These are phyloP conservation scores for Fallopia convolvulus DNA, from an alignment of 148 eudicot species.

Conservation along the genomic window DNA sequence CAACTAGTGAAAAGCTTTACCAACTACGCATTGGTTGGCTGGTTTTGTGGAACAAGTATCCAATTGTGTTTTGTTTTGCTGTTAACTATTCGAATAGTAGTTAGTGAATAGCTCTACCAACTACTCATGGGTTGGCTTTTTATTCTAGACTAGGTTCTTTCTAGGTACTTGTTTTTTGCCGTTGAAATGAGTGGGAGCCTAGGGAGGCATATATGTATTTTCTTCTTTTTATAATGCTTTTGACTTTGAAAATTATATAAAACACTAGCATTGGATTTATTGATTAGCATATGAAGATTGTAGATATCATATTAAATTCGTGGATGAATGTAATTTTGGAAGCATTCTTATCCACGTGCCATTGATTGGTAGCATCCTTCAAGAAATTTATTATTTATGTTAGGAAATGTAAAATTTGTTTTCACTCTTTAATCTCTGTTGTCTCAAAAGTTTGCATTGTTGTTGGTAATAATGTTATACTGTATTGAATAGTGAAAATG, in stretches of 20 bases:
- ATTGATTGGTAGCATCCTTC: too few relatives aligned
- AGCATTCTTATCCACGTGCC: not conserved
- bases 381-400: not conserved
- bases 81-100: not conserved
- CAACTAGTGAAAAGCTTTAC: slow-evolving; percentile 4
- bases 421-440: too few relatives aligned
- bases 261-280: not conserved
- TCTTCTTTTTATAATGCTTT: not conserved
- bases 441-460: too few relatives aligned
- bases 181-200: slow-evolving; percentile 2
- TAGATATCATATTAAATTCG: not conserved
- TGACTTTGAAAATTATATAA: not conserved
- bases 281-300: not conserved
- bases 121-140: too few relatives aligned
- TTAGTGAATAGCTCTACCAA: too few relatives aligned
- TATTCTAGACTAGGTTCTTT: not conserved
- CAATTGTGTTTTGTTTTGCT: not conserved
- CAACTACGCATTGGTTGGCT: slow-evolving; percentile 2
- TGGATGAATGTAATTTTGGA: not conserved
- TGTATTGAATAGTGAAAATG: too few relatives aligned
- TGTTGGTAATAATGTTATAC: too few relatives aligned
- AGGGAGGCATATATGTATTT: not conserved
- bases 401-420: not conserved
- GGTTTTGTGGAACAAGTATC: not conserved
- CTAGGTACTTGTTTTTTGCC: not conserved